Percentiles rank a stretch among this genome's conserved stretches.
These are phyloP conservation scores for Candida andamanensis DNA, from an alignment of 805 yeast species.

Conservation along the genomic window DNA sequence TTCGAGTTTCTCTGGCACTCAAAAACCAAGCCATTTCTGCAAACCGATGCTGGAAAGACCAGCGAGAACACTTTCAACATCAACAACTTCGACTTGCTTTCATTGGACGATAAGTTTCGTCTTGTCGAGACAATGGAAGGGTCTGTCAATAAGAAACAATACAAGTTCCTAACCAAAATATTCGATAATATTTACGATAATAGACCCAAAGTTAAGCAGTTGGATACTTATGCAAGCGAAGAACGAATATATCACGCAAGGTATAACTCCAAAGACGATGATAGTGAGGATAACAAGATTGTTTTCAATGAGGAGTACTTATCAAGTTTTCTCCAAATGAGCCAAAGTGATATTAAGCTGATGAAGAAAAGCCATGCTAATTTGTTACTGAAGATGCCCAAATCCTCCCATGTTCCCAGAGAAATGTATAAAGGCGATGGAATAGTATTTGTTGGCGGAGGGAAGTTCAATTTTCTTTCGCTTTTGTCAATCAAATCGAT, in stretches of 20 bases:
- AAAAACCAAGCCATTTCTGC: constrained; percentile 12
- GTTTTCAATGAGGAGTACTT: constrained; percentile 52
- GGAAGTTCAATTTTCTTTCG: constrained; percentile 68
- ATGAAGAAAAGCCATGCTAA: constrained; percentile 44
- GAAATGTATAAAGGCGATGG: constrained; percentile 44
- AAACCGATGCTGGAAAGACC: constrained; percentile 11
- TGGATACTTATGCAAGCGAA: constrained; percentile 40
- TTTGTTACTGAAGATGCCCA: constrained; percentile 44
- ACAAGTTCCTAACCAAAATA: constrained; percentile 36
- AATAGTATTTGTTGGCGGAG: constrained; percentile 76
- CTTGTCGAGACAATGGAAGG: constrained; percentile 7
- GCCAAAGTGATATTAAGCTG: constrained; percentile 35
- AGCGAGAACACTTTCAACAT: constrained; percentile 7
- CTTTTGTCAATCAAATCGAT: constrained; percentile 59
- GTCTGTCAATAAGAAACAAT: constrained; percentile 4
- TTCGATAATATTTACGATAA: constrained; percentile 38
- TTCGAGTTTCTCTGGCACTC: constrained; percentile 1
- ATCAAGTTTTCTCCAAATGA: constrained; percentile 43
- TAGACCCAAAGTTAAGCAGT: constrained; percentile 39
- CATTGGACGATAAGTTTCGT: constrained; percentile 4
- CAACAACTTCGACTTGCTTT: constrained; percentile 8
- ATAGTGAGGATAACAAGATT: constrained; percentile 20
- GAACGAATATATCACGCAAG: constrained; percentile 53
- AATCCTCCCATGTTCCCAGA: constrained; percentile 20
- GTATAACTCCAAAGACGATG: constrained; percentile 31